Evolutionary conservation across 805 yeast genomes (phyloP).

Genomic region (Kazachstania bromeliacearum): DNA sequence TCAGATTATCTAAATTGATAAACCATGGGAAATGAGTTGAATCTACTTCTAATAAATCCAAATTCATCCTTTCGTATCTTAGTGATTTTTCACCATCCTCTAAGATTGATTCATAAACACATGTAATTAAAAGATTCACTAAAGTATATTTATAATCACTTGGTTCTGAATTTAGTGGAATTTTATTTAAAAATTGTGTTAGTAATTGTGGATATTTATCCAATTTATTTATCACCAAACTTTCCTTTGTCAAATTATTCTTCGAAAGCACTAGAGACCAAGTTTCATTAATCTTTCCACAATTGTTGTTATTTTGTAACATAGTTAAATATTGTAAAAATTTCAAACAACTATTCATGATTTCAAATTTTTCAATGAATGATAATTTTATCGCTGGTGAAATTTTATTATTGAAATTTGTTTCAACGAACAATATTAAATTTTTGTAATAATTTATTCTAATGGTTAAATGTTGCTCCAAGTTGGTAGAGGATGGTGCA

Average conservation of each 20-base stretch:
- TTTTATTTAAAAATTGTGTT: conserved; percentile 14
- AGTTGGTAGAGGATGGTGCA: conserved; percentile 43
- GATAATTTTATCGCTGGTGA: conserved; percentile 32
- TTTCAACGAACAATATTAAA: conserved; percentile 37
- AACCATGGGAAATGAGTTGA: conserved; percentile 37
- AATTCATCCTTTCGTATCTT: conserved; percentile 19
- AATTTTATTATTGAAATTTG: conserved; percentile 36
- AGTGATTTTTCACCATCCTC: conserved; percentile 33
- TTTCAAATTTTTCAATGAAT: conserved; percentile 34
- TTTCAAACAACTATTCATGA: conserved; percentile 38
- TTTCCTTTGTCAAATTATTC: conserved; percentile 11
- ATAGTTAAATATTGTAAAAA: conserved; percentile 29
- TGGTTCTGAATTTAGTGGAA: conserved; percentile 7
- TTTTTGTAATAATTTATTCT: conserved; percentile 38
- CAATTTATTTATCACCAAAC: conserved; percentile 21
- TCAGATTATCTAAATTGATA: conserved; percentile 33
- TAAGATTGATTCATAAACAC: conserved; percentile 26
- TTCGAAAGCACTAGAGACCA: conserved; percentile 10
- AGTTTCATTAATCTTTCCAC: conserved; percentile 1
- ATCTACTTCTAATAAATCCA: conserved; percentile 21
- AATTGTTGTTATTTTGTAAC: conserved; percentile 3
- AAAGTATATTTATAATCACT: conserved; percentile 13
- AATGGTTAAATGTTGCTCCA: conserved; percentile 41
- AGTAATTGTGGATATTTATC: conserved; percentile 21
- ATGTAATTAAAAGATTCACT: conserved; percentile 17